Evolutionary conservation across 306 rosid species (phyloP).

Genomic region (Datisca glomerata): DNA sequence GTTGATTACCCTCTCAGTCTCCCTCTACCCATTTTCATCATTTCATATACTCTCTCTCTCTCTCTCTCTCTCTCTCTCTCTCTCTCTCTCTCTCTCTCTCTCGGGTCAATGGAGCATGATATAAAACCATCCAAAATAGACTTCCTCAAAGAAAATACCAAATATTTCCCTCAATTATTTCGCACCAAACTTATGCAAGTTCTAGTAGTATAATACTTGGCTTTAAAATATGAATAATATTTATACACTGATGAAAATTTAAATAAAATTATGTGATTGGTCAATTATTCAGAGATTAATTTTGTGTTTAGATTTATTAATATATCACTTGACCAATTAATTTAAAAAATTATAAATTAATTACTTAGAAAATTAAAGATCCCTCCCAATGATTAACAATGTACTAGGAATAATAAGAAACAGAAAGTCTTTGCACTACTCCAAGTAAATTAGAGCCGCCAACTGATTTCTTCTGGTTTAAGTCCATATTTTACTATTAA

Average conservation of each 20-base stretch:
- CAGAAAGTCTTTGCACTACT: too few relatives aligned
- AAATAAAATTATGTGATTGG: neutral
- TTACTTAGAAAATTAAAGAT: too few relatives aligned
- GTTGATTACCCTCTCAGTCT: too few relatives aligned
- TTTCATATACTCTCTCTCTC: constrained; percentile 20
- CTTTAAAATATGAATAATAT: too few relatives aligned
- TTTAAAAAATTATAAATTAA: neutral
- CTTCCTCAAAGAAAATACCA: constrained; percentile 20
- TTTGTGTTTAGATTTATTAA: too few relatives aligned
- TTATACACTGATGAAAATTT: neutral
- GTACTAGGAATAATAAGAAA: too few relatives aligned
- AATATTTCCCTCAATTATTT: constrained; percentile 56
- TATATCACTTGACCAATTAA: too few relatives aligned
- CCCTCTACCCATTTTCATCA: constrained; percentile 37
- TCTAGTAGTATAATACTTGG: neutral
- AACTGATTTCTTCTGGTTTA: too few relatives aligned
- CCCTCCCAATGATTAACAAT: too few relatives aligned
- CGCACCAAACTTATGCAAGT: constrained; percentile 17
- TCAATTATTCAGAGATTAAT: neutral
- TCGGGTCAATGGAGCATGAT: constrained; percentile 69
- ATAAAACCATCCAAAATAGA: constrained; percentile 62
- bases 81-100: constrained; percentile 15
- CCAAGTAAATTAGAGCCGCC: too few relatives aligned
- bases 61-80: constrained; percentile 11
- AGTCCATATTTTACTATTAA: too few relatives aligned